Base-by-base conservation (phyloP, 345 rosid genomes). In the Brassica nigra region DNA sequence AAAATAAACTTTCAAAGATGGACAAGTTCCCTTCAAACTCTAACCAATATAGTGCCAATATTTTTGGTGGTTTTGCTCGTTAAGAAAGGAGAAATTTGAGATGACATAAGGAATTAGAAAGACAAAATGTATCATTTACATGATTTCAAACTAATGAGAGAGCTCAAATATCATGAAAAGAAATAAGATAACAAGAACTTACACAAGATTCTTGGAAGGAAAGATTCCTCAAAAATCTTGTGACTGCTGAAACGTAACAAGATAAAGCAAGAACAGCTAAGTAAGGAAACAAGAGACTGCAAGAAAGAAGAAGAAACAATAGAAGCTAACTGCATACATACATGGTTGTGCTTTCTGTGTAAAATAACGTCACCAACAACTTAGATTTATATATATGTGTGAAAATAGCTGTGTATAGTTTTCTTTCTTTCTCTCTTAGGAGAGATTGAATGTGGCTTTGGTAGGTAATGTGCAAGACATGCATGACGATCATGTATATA, bases 401-500 rank as follows among this genome's bases (percentile, higher is more conserved):
- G 37, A 34, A 62, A 9, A 16, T 34, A 18, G 42, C 2, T 63
- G 2, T 54, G 31, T 23, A 7, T 64, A 64, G 11, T 23, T 11
- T 54, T 23, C 18, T 7, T 71, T 76, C 10, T 66, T 20, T 54
- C 31, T 76, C 15, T 37, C 29, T 71, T 76, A 62, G 52, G 47
- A 66, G 68, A 66, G 33, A 27, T 42, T 81, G 68, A 71, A 29
- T 70, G 76, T 49, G 47, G 73, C 73, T 76, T 84, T 79, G 91
- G 89, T 87, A 91, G 97, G 92, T 91, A 78, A 86, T 75, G 44
- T 83, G 90, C 90, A 85, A 80, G 69, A 87, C 76, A 84, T 88
- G 92, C 97, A 86, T 87, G 97, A 67, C 74, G 70, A 76, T 77
- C 47, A 77, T 54, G 8, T 71, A 20, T 49, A 8, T 70, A 44